phyloP scores from a whole-genome alignment of 225 moss, liverwort and hornwort species.

The Asterella californica region DNA sequence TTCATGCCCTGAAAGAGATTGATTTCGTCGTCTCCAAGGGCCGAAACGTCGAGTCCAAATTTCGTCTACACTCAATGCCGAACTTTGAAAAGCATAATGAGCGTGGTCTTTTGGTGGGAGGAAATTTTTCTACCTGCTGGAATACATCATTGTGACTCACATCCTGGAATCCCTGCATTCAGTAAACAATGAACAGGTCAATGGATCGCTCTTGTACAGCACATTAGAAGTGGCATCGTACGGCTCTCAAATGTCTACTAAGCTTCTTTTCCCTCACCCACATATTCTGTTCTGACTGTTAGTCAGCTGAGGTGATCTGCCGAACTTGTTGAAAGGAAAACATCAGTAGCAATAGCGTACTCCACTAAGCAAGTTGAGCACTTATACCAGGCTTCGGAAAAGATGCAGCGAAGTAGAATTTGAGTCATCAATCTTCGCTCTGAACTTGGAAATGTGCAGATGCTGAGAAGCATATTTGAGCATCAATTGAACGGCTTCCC shows the following conservation, averaged over 20 bases:
- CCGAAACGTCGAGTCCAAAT: too few relatives aligned
- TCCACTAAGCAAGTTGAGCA: not conserved
- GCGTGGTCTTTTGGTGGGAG: too few relatives aligned
- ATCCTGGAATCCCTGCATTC: conserved; percentile 39
- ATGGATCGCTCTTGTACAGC: too few relatives aligned
- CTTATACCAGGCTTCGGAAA: conserved; percentile 39
- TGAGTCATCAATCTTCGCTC: conserved; percentile 41
- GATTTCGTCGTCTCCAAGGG: too few relatives aligned
- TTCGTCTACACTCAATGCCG: too few relatives aligned
- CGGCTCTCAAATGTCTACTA: too few relatives aligned
- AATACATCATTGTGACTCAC: conserved; percentile 35
- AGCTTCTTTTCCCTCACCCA: not conserved
- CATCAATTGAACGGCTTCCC: conserved; percentile 44
- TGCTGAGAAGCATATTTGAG: conserved; percentile 33
- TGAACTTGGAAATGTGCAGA: conserved; percentile 39
- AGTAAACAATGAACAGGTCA: not conserved
- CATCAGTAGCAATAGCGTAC: not conserved
- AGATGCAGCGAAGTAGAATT: conserved; percentile 42
- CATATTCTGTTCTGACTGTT: not conserved
- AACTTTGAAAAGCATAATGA: too few relatives aligned
- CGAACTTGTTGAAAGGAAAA: not conserved
- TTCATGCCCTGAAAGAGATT: too few relatives aligned
- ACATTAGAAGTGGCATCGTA: too few relatives aligned
- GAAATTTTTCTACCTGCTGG: conserved; percentile 24
- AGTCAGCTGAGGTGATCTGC: not conserved